Conservation (phyloP, 352 stramenopile species). For the Bremia lactucae region DNA sequence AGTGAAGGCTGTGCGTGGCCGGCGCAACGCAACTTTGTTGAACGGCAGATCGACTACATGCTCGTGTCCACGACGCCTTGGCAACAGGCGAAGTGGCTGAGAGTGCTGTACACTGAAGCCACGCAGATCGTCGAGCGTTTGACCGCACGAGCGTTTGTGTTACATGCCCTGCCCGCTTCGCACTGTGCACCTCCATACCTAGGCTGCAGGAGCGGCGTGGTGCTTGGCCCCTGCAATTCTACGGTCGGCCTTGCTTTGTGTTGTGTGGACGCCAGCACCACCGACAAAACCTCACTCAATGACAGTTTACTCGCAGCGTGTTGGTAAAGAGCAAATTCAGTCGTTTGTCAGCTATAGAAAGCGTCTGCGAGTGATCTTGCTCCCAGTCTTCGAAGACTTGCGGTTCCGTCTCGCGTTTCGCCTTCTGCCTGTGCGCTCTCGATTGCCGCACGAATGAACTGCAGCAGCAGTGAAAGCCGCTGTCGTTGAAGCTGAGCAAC, state of each 20-base stretch:
- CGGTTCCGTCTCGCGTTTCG: no score
- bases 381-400: no score
- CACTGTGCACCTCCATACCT: not conserved
- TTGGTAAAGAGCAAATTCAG: not conserved
- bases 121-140: no score
- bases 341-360: not conserved
- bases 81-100: no score
- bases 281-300: slow-evolving; percentile 3
- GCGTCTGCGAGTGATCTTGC: no score
- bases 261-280: not conserved
- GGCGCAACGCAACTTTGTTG: not conserved
- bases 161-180: not conserved
- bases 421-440: no score
- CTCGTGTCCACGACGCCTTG: not conserved
- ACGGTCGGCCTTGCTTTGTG: not conserved
- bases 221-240: no score
- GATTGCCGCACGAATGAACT: no score
- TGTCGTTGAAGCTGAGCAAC: no score
- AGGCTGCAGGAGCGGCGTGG: not conserved
- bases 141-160: not conserved
- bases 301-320: not conserved
- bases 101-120: no score
- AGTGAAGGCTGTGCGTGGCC: not conserved
- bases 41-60: not conserved
- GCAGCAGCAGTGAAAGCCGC: no score